Conservation (phyloP, 257 asterid species). For the Lavandula angustifolia region DNA sequence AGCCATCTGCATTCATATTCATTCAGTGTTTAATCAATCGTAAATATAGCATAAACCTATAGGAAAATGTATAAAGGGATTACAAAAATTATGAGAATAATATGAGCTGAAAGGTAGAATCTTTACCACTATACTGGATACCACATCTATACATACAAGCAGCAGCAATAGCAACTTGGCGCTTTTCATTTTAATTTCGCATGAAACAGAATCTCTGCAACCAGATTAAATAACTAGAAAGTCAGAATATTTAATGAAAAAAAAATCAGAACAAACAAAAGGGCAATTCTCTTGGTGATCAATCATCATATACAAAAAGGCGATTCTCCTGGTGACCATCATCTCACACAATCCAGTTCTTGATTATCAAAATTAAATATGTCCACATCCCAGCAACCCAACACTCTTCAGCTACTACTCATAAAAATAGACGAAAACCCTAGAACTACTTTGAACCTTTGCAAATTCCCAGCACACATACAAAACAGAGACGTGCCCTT, state of each 20-base stretch:
- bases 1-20: slow-evolving; percentile 49
- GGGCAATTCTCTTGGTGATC: not conserved
- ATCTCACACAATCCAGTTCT: slow-evolving; percentile 7
- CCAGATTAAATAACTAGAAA: not conserved
- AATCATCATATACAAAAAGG: slow-evolving; percentile 17
- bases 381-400: not conserved
- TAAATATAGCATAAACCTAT: slow-evolving; percentile 12
- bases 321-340: slow-evolving; percentile 3
- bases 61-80: not conserved
- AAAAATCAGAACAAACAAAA: not conserved
- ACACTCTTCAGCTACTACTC: not conserved
- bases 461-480: not conserved
- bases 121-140: slow-evolving; percentile 53
- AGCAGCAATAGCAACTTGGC: slow-evolving; percentile 38
- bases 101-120: not conserved
- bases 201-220: slow-evolving; percentile 34
- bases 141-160: slow-evolving; percentile 40
- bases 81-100: slow-evolving; percentile 1
- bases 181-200: slow-evolving; percentile 43
- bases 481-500: not conserved
- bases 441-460: not conserved
- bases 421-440: slow-evolving; percentile 5
- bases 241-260: not conserved
- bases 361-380: not conserved
- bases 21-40: slow-evolving; percentile 10